Conservation (phyloP, 371 early-diverging fungal species). For the Mucor saturninus region DNA sequence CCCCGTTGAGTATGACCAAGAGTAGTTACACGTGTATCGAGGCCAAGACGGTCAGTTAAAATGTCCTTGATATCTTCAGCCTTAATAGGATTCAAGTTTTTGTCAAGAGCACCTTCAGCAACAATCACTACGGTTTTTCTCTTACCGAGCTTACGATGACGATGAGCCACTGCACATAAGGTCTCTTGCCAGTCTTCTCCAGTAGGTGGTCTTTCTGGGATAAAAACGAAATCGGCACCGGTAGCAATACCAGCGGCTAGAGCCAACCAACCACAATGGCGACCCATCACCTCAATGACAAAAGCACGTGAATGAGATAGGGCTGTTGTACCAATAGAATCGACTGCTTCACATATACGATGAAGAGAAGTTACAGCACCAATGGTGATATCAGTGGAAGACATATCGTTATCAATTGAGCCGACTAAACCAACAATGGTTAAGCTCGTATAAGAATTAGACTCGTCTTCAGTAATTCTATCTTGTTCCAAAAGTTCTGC, state of each 20-base stretch:
- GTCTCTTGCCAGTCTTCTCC: conserved; percentile 85
- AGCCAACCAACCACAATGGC: conserved; percentile 99
- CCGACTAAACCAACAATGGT: conserved; percentile 98
- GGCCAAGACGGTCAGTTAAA: conserved; percentile 73
- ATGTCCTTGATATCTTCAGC: conserved; percentile 85
- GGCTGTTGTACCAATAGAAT: conserved; percentile 95
- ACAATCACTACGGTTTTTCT: conserved; percentile 95
- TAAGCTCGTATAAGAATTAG: conserved; percentile 64
- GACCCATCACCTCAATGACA: conserved; percentile 99
- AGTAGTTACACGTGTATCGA: conserved; percentile 95
- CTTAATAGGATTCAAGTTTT: conserved; percentile 86
- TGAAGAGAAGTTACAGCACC: conserved; percentile 97
- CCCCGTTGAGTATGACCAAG: conserved; percentile 99
- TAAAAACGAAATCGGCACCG: conserved; percentile 97
- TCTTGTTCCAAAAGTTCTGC: conserved; percentile 70
- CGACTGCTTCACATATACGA: conserved; percentile 97
- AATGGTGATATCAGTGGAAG: conserved; percentile 95
- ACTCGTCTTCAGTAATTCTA: conserved; percentile 65
- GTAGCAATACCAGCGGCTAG: conserved; percentile 87
- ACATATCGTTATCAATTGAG: conserved; percentile 97
- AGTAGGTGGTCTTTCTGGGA: conserved; percentile 95
- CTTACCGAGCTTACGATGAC: conserved; percentile 86
- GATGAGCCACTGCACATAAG: conserved; percentile 76
- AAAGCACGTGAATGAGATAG: conserved; percentile 97
- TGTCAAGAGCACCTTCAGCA: conserved; percentile 97